Percentiles rank a stretch among this genome's conserved stretches.
Evolutionary conservation across 179 eudicot species (phyloP).

Genomic region (Spergularia azorica): DNA sequence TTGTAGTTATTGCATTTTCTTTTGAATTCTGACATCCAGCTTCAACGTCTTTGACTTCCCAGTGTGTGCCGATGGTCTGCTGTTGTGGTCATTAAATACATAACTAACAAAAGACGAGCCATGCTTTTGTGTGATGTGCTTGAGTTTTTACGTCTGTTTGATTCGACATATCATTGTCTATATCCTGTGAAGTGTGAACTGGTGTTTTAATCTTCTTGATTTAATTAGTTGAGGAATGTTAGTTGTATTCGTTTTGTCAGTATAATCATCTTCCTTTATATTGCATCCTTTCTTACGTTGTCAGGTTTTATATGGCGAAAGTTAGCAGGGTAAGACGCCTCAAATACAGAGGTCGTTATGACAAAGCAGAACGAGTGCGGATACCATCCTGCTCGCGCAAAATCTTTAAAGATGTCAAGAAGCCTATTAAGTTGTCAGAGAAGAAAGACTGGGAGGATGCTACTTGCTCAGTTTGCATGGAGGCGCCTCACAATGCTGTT

Average conservation of each 20-base stretch:
- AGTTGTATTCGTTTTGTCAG: not conserved
- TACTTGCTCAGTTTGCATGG: conserved; percentile 84
- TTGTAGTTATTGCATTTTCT: not conserved
- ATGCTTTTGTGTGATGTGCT: not conserved
- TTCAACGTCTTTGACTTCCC: not conserved
- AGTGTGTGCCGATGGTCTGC: not conserved
- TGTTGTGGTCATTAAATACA: not conserved
- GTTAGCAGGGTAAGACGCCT: conserved; percentile 50
- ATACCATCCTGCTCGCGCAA: conserved; percentile 47
- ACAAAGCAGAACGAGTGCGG: conserved; percentile 31
- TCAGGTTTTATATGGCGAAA: conserved; percentile 62
- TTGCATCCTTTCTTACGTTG: conserved; percentile 12
- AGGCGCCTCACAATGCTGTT: conserved; percentile 83
- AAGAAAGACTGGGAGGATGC: conserved; percentile 78
- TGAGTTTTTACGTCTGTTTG: not conserved
- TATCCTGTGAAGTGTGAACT: not conserved
- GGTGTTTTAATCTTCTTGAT: too few species aligned
- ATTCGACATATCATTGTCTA: not conserved
- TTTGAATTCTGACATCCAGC: not conserved
- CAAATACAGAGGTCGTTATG: conserved; percentile 35
- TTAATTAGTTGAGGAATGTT: too few species aligned
- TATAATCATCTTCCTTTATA: conserved; percentile 14
- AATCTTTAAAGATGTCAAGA: conserved; percentile 41
- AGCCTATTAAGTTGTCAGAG: conserved; percentile 38
- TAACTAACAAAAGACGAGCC: not conserved